phyloP scores from a whole-genome alignment of 371 early-diverging fungal species.

The Mortierella sp. region DNA sequence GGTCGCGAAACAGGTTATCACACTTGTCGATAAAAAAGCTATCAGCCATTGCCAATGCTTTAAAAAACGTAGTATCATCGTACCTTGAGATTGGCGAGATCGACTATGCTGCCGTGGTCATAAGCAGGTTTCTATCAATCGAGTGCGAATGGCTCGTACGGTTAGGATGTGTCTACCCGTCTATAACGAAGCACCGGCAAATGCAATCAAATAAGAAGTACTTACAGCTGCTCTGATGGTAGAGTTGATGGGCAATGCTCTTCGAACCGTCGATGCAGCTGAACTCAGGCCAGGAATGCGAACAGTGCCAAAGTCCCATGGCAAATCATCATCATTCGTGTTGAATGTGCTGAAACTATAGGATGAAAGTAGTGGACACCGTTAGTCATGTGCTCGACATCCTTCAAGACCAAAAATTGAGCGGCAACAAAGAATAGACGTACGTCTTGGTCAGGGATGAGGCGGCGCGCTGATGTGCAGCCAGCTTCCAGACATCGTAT shows the following conservation, averaged over 20 bases:
- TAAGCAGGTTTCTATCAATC: constrained; percentile 22
- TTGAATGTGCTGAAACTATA: constrained; percentile 55
- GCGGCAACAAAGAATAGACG: constrained; percentile 12
- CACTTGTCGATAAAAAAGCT: not conserved
- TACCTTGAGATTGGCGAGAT: constrained; percentile 45
- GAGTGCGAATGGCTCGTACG: not conserved
- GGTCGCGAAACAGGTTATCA: not conserved
- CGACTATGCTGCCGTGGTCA: constrained; percentile 33
- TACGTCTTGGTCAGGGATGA: constrained; percentile 72
- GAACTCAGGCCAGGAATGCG: constrained; percentile 50
- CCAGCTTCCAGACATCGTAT: constrained; percentile 80
- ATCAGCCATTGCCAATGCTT: not conserved
- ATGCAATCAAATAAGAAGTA: not conserved
- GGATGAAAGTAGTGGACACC: not conserved
- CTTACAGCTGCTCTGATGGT: constrained; percentile 32
- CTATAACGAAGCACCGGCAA: not conserved
- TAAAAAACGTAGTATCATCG: not conserved
- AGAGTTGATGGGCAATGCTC: constrained; percentile 17
- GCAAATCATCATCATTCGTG: constrained; percentile 60
- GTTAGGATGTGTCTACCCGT: not conserved
- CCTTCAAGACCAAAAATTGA: not conserved
- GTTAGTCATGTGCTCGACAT: not conserved
- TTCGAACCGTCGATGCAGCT: constrained; percentile 35
- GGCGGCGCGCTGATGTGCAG: constrained; percentile 69
- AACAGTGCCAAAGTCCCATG: constrained; percentile 74